Conservation (phyloP, 75 land plant species). For the Selaginella tamariscina region DNA sequence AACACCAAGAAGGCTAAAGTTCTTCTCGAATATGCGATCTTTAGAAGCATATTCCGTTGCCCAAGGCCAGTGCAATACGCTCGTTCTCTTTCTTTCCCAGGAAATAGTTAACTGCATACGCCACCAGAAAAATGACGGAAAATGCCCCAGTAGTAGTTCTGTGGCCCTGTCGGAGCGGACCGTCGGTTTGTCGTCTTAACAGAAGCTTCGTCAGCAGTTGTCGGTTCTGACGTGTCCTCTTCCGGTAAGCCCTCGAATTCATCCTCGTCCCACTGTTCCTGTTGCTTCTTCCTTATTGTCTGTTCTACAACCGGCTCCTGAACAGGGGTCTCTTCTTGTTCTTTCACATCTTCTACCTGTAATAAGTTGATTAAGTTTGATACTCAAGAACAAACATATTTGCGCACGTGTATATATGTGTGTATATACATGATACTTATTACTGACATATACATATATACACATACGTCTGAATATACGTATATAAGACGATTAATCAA, state of each 20-base stretch:
- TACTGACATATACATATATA: no score
- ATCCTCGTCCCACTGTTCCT: conserved; percentile 91
- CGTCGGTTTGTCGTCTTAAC: not conserved
- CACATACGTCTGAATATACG: no score
- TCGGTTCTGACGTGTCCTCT: not conserved
- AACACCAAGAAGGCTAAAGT: conserved; percentile 71
- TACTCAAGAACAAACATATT: no score
- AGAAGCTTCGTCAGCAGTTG: not conserved
- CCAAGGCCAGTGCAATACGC: conserved; percentile 70
- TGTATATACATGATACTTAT: no score
- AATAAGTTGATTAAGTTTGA: not conserved
- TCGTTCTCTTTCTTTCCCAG: conserved; percentile 70
- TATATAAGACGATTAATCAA: no score
- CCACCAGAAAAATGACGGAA: conserved; percentile 47
- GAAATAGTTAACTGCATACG: conserved; percentile 49
- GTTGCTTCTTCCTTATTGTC: not conserved
- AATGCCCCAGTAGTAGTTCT: conserved; percentile 41
- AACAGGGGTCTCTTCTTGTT: not conserved
- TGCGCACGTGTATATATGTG: no score
- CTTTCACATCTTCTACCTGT: not conserved
- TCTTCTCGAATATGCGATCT: conserved; percentile 65
- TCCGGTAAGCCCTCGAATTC: conserved; percentile 83
- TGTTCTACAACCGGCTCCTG: not conserved
- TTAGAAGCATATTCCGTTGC: conserved; percentile 56
- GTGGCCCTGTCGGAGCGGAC: conserved; percentile 9